Percentiles rank a stretch among this genome's conserved stretches.
phyloP scores from a whole-genome alignment of 768 basidiomycete species.

The Rhodotorula toruloides region DNA sequence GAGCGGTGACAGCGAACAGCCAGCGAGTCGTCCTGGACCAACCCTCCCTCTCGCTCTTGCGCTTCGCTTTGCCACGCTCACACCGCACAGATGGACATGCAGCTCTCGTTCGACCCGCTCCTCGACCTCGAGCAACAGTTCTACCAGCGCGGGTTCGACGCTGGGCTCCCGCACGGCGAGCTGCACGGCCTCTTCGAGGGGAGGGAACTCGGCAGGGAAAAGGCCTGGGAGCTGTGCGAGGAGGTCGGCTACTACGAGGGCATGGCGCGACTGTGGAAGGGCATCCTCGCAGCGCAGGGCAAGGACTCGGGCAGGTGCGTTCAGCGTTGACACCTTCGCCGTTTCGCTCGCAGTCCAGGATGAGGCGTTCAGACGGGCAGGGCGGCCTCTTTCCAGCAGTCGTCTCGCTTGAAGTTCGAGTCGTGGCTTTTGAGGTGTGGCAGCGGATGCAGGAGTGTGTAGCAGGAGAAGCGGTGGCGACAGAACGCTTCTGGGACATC shows the following conservation, averaged over 20 bases:
- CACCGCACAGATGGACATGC: not conserved
- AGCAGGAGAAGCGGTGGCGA: too few species aligned
- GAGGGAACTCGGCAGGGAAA: constrained; percentile 76
- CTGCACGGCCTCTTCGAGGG: constrained; percentile 90
- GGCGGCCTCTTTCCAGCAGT: too few species aligned
- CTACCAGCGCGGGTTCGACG: constrained; percentile 68
- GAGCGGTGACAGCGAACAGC: too few species aligned
- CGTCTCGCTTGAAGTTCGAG: too few species aligned
- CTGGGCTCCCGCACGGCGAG: constrained; percentile 76
- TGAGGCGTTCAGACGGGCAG: too few species aligned
- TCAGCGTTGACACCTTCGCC: constrained; percentile 46
- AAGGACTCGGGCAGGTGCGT: constrained; percentile 3
- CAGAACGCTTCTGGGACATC: too few species aligned
- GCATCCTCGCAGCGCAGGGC: constrained; percentile 48
- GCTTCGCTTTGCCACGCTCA: too few species aligned
- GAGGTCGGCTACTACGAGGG: constrained; percentile 92
- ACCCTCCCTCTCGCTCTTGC: too few species aligned
- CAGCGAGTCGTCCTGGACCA: too few species aligned
- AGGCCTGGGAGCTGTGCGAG: constrained; percentile 95
- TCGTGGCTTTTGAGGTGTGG: too few species aligned
- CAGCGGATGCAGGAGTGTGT: too few species aligned
- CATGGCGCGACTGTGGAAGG: constrained; percentile 66
- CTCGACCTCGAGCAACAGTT: constrained; percentile 54
- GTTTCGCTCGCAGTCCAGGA: not conserved
- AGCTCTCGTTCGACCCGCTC: constrained; percentile 15